Evolutionary conservation across 495 filamentous ascomycete species (phyloP).

Genomic region (Aspergillus olivimuriae): DNA sequence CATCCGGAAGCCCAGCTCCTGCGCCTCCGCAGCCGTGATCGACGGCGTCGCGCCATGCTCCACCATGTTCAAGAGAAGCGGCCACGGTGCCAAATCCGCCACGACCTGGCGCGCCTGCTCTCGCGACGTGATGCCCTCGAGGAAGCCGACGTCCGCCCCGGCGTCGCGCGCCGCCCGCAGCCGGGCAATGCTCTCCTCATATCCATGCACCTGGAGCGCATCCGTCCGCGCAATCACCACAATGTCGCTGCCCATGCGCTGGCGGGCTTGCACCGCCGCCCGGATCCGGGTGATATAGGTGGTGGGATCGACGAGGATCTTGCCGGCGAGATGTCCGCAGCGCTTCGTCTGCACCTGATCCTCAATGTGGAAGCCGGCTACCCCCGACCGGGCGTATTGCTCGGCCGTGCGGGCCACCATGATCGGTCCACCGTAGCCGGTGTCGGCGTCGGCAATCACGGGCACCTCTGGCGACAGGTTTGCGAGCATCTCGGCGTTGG

Average conservation of each 20-base stretch:
- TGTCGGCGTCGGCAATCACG: slow-evolving; percentile 67
- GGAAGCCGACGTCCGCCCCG: slow-evolving; percentile 60
- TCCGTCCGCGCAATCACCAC: slow-evolving; percentile 68
- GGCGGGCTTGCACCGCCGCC: slow-evolving; percentile 45
- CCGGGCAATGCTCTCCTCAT: slow-evolving; percentile 52
- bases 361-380: slow-evolving; percentile 67
- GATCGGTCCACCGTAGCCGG: slow-evolving; percentile 58
- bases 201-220: slow-evolving; percentile 53
- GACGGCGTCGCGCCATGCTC: slow-evolving; percentile 55
- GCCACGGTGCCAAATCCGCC: slow-evolving; percentile 49
- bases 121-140: slow-evolving; percentile 40
- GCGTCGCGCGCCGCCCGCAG: slow-evolving; percentile 49
- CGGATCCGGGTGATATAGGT: slow-evolving; percentile 54
- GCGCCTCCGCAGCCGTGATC: slow-evolving; percentile 52
- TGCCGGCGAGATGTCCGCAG: slow-evolving; percentile 58
- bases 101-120: slow-evolving; percentile 33
- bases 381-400: slow-evolving; percentile 58
- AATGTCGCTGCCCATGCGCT: slow-evolving; percentile 50
- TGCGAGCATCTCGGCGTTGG: slow-evolving; percentile 38
- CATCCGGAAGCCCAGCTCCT: slow-evolving; percentile 55
- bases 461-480: slow-evolving; percentile 40
- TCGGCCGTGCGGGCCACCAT: slow-evolving; percentile 58
- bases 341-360: slow-evolving; percentile 66
- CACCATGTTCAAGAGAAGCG: slow-evolving; percentile 62
- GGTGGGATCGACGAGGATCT: slow-evolving; percentile 50